Base-by-base conservation (phyloP, 768 basidiomycete genomes). In the Dioszegia aurantiaca region DNA sequence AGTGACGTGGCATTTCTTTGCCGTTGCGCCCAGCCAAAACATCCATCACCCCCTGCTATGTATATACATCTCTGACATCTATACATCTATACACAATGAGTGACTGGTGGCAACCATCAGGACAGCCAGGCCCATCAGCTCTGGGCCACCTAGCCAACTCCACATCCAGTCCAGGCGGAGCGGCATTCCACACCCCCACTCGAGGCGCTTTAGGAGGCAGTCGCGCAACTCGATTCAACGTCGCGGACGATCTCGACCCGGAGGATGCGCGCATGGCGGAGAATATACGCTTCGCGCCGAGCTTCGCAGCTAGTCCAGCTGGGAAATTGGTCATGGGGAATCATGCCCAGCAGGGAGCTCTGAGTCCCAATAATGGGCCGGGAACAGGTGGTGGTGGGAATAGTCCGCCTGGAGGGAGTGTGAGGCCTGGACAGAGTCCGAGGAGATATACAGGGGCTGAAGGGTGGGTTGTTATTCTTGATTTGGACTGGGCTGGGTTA, bases 231-330 rank as follows among this genome's bases (percentile, higher is more conserved):
- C 54, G 63, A 12, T 65, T 69, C 48, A 53, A 53, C 51, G 56
- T 51, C 21, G 61, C 57, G 6, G 72, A 73, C 37, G 64, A 70
- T 31, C 62, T 73, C 23, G 72, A 73, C 33, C 59, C 67, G 10
- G 69, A 70, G 23, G 72, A 73, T 51, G 56, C 55, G 37, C 57
- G 56, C 24, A 64, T 69, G 61, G 72, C 69, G 10, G 72, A 70
- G 11, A 56, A 48, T 16, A 67, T 73, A 16, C 63, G 63, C 36
- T 73, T 70, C 59, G 51, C 68, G 31, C 72, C 72, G 19, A 63
- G 59, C n/a, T 73, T 73, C 41, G 69, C 69, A 0, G 44, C 45
- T 27, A 51, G 47, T 31, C 69, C 72, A 10, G 70, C 68, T 16
- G 70, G 65, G 21, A 69, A 68, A 47, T 30, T 68, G 17, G 66